Base-by-base conservation (phyloP, 768 basidiomycete genomes). In the Calocybe cyanea region DNA sequence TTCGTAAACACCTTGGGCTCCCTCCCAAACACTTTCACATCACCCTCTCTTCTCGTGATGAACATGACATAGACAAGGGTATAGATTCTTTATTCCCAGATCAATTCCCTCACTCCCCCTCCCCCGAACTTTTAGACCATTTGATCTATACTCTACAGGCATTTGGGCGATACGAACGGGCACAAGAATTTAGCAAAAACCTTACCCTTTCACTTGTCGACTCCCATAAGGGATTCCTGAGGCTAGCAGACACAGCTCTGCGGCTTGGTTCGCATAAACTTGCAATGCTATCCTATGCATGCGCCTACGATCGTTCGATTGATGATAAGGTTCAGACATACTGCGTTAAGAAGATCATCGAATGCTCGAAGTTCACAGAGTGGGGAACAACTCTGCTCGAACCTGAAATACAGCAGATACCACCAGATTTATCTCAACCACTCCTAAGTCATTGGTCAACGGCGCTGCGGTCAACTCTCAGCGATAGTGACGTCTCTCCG, bases 1-100 rank as follows among this genome's bases (percentile, higher is more conserved):
- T 76, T 24, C 71, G 79, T 2, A 78, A 73, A 54, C 63, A 65
- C 30, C 60, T 74, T 9, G 75, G 75, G 2, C 65, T 81, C 6
- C 64, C 71, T 15, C 70, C 73, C 3, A 76, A 75, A 57, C 64
- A 78, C n/a, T 81, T 81, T 52, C 75, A 80, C 55, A 72, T 80
- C 54, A 73, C 72, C 6, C 63, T 81, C 9, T 71, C 76, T 10
- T 41, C 49, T 7, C 52, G 55, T 8, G 71, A 76, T 52, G 60
- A 69, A 31, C 70, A 72, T 51, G 64, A 66, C 38, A 57, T 75
- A 46, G 69, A 76, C 58, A 78, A 78, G 55, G 72, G 75, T 7
- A 55, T 77, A 35, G 52, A 64, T 23, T 71, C 76, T 0, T 65
- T 81, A 1, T 51, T 80, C 18, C 64, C 63, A 2, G 61, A 54